These are phyloP conservation scores for Trifolium fragiferum DNA, from an alignment of 306 rosid species.

Conservation along the genomic window DNA sequence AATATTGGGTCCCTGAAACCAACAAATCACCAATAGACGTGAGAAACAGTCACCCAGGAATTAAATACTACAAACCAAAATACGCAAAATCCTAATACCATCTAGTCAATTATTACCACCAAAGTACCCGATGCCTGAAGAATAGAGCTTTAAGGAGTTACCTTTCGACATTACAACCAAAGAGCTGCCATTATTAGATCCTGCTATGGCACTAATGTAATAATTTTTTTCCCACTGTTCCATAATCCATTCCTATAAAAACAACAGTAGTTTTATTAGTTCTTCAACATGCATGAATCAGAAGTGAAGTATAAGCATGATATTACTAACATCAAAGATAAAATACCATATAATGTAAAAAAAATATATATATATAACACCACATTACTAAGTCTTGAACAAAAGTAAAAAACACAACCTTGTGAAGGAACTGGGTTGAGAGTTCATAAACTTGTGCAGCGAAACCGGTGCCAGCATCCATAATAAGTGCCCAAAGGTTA, in stretches of 20 bases:
- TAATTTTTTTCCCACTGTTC: constrained; percentile 90
- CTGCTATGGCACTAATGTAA: constrained; percentile 86
- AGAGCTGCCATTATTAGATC: constrained; percentile 76
- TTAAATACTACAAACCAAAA: background rate
- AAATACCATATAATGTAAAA: background rate
- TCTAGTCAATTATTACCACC: constrained; percentile 27
- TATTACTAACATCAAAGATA: constrained; percentile 23
- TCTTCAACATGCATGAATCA: constrained; percentile 51
- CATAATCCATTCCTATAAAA: constrained; percentile 90
- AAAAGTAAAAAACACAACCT: constrained; percentile 54
- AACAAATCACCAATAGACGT: constrained; percentile 32
- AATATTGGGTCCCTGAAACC: constrained; percentile 69
- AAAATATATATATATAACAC: background rate
- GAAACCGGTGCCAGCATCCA: constrained; percentile 98
- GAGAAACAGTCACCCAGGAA: background rate
- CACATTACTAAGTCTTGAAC: background rate
- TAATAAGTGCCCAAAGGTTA: constrained; percentile 90
- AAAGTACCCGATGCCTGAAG: constrained; percentile 9
- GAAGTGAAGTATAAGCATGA: constrained; percentile 10
- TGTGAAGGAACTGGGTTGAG: constrained; percentile 75
- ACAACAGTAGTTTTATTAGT: constrained; percentile 27
- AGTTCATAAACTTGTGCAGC: constrained; percentile 81
- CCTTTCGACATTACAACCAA: constrained; percentile 96
- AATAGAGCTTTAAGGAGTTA: constrained; percentile 34
- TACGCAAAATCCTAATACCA: background rate